Base-by-base conservation (phyloP, 441 rosid genomes). In the Aleurites moluccanus region DNA sequence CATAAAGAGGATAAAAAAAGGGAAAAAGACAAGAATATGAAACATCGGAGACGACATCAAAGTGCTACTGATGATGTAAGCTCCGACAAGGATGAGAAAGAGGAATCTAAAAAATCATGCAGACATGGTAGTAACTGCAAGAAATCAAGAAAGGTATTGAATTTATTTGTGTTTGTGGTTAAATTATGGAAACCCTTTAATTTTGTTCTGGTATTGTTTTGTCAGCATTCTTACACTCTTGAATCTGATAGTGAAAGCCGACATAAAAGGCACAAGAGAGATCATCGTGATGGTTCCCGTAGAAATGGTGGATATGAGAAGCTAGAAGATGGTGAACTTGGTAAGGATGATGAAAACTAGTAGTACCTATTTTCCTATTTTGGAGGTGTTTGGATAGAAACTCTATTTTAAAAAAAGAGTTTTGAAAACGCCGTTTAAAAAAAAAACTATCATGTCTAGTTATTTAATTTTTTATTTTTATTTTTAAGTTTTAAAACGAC, bases 261-360 rank as follows among this genome's bases (percentile, higher is more conserved):
- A 55, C 95, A 88, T 80, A 95, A 83, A 81, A 88, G 82, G 78
- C 92, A 81, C 77, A 91, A 88, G 80, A 91, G 91, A 80, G 99
- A 92, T 33, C 88, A 85, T 64, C 85, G 83, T 42, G 87, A 86
- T 65, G 86, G 86, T 75, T 88, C 85, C 71, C 86, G 83, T 70
- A 89, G 83, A 84, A 83, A 72, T 78, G 80, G 84, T 45, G 86
- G 84, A 69, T 82, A 83, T 18, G 90, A 88, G 63, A 92, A 92
- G 71, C 93, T 91, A 56, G 98, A 95, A 88, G 99, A 95, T 80
- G 98, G 98, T 75, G 98, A 95, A 80, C 86, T 88, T 47, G 89
- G 89, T 18, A 85, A 84, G 83, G 90, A 89, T 64, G 90, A 83
- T 72, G 85, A 79, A 85, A 86, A 83, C 57, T 67, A 73, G 76